phyloP scores from a whole-genome alignment of 2,329 filamentous ascomycete species.

The Ramularia endophylla region DNA sequence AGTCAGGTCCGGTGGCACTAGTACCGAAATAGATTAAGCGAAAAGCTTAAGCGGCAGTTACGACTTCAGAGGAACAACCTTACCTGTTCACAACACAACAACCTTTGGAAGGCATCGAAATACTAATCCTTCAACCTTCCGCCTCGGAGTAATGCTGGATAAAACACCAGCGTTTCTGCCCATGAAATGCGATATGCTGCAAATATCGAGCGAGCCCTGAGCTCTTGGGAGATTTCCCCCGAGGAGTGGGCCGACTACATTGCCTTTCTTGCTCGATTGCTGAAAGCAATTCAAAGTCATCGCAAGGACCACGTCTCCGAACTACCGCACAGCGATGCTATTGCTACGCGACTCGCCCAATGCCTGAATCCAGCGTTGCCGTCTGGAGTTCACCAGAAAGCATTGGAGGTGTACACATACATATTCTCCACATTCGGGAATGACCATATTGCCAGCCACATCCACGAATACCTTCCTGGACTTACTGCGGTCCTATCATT shows the following conservation, averaged over 20 bases:
- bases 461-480: slow-evolving; percentile 84
- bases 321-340: slow-evolving; percentile 73
- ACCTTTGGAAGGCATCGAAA: too few relatives aligned
- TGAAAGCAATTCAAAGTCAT: slow-evolving; percentile 89
- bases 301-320: slow-evolving; percentile 58
- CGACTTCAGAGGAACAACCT: not conserved
- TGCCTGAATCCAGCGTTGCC: slow-evolving; percentile 90
- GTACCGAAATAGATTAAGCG: too few relatives aligned
- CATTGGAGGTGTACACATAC: slow-evolving; percentile 86
- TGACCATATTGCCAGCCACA: slow-evolving; percentile 62
- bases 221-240: slow-evolving; percentile 83
- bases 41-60: too few relatives aligned
- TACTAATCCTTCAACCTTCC: too few relatives aligned
- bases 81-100: not conserved
- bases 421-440: slow-evolving; percentile 77
- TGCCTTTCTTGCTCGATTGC: slow-evolving; percentile 82
- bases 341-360: slow-evolving; percentile 89
- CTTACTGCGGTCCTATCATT: slow-evolving; percentile 86
- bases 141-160: too few relatives aligned
- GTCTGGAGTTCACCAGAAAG: slow-evolving; percentile 95
- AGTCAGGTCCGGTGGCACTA: too few relatives aligned
- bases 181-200: slow-evolving; percentile 67
- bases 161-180: too few relatives aligned
- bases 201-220: slow-evolving; percentile 78
- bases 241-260: slow-evolving; percentile 99